Evolutionary conservation across 306 rosid species (phyloP).

Genomic region (Mimosa pudica): DNA sequence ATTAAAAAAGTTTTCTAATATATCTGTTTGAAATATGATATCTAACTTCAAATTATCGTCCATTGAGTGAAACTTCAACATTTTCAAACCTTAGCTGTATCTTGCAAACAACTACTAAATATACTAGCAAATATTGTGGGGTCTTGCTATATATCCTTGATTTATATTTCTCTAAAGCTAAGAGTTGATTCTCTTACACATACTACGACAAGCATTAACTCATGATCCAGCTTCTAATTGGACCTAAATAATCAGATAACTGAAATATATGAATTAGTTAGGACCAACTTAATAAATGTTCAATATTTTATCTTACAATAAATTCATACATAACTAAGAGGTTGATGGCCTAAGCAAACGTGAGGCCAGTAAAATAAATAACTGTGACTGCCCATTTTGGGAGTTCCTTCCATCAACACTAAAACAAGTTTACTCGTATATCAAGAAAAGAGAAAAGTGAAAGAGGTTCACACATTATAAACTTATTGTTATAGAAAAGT

Average conservation of each 20-base stretch:
- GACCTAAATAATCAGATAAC: neutral
- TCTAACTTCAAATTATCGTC: conserved; percentile 15
- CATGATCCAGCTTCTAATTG: neutral
- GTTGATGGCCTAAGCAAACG: neutral
- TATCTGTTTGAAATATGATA: conserved; percentile 12
- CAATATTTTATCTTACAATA: neutral
- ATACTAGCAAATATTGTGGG: too few relatives aligned
- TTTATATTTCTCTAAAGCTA: conserved; percentile 9
- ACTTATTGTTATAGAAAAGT: neutral
- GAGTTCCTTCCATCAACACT: neutral
- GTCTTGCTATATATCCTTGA: conserved; percentile 20
- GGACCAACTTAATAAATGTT: neutral
- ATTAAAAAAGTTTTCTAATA: conserved; percentile 5
- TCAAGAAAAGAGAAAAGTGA: neutral
- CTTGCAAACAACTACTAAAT: too few relatives aligned
- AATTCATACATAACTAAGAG: neutral
- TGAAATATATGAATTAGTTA: neutral
- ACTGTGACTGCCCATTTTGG: neutral
- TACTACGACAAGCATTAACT: conserved; percentile 3
- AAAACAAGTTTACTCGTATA: neutral
- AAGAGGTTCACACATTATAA: neutral
- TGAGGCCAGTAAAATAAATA: neutral
- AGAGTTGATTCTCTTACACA: conserved; percentile 12
- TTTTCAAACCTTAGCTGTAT: too few relatives aligned
- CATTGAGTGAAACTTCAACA: too few relatives aligned